Percentiles rank a stretch among this genome's conserved stretches.
These are phyloP conservation scores for Phialophora tarda DNA, from an alignment of 2,329 filamentous ascomycete genomes.

Conservation along the genomic window DNA sequence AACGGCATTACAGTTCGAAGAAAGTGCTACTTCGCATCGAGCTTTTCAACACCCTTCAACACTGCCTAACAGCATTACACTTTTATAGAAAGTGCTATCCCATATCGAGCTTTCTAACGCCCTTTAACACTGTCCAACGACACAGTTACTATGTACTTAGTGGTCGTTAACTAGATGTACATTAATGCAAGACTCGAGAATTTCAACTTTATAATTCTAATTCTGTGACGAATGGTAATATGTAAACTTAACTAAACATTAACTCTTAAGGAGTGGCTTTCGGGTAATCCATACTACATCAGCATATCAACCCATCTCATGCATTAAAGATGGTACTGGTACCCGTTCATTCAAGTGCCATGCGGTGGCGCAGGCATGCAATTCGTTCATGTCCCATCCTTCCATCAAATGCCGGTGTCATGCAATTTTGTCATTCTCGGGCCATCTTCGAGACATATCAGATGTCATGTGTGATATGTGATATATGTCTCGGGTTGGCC, in stretches of 20 bases:
- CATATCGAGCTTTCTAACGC: no score
- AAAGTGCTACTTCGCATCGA: not conserved
- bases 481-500: not conserved
- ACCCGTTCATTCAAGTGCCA: not conserved
- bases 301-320: not conserved
- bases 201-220: not conserved
- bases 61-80: no score
- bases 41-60: not conserved
- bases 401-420: not conserved
- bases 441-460: not conserved
- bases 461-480: not conserved
- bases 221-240: not conserved
- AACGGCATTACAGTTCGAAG: not conserved
- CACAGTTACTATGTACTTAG: no score
- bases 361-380: not conserved
- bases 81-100: no score
- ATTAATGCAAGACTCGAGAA: not conserved
- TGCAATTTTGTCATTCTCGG: not conserved
- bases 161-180: no score
- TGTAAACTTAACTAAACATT: not conserved
- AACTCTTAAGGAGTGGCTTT: slow-evolving; percentile 5
- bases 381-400: slow-evolving; percentile 2
- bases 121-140: no score
- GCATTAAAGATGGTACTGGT: slow-evolving; percentile 1
- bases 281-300: not conserved